A percentile compares a stretch with the other conserved stretches of the same genome.
Evolutionary conservation across 108 stramenopile species (phyloP).

Genomic region (Mayamaea pseudoterrestris): DNA sequence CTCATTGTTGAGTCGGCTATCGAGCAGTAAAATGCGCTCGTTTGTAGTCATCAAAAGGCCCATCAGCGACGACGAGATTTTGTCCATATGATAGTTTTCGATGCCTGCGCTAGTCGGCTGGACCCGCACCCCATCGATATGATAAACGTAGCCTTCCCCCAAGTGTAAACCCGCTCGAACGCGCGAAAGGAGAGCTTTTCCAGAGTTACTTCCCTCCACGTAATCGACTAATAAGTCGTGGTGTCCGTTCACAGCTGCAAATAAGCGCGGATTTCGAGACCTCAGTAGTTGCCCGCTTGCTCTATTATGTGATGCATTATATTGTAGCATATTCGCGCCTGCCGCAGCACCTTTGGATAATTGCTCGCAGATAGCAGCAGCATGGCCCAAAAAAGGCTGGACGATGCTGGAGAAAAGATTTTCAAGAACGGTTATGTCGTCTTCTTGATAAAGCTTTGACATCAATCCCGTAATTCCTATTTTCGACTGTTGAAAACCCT

Average conservation of each 20-base stretch:
- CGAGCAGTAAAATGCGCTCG: conserved; percentile 32
- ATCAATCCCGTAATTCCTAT: background rate
- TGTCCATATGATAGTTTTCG: conserved; percentile 4
- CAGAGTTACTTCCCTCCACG: conserved; percentile 51
- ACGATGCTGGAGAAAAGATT: background rate
- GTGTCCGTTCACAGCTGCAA: conserved; percentile 31
- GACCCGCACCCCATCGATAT: conserved; percentile 21
- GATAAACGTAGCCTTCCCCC: conserved; percentile 46
- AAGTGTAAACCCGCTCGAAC: conserved; percentile 41
- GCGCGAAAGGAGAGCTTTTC: conserved; percentile 40
- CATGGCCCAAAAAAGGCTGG: conserved; percentile 3
- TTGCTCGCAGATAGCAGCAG: too few species aligned
- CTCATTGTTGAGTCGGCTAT: conserved; percentile 20
- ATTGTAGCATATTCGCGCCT: conserved; percentile 2
- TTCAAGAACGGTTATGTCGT: background rate
- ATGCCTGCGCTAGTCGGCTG: background rate
- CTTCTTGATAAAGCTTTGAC: background rate
- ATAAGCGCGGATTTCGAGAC: conserved; percentile 41
- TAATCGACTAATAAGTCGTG: conserved; percentile 52
- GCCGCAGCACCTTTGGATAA: conserved; percentile 7
- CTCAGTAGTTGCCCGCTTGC: conserved; percentile 15
- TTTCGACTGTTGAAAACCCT: background rate
- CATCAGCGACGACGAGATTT: too few species aligned
- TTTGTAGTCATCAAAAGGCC: conserved; percentile 43
- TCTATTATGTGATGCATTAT: conserved; percentile 6